These are phyloP conservation scores for Pyrrhoderma lamaoense DNA, from an alignment of 1,284 basidiomycete genomes.

Conservation along the genomic window DNA sequence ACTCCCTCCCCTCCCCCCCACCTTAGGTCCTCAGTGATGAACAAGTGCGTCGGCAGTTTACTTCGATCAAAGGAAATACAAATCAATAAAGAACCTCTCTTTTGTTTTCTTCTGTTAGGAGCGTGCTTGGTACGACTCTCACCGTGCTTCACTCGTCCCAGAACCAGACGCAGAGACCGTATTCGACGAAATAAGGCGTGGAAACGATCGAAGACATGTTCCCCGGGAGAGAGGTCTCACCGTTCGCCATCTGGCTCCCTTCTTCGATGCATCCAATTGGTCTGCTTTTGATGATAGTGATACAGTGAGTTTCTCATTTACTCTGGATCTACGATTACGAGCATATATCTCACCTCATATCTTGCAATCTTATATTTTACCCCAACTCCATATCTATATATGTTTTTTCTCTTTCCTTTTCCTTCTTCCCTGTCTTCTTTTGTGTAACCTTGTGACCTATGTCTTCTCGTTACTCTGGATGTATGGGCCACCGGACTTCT, in stretches of 20 bases:
- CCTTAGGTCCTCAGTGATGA: constrained; percentile 85
- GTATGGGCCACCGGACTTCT: too few species aligned
- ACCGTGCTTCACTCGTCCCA: constrained; percentile 78
- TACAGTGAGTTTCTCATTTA: constrained; percentile 42
- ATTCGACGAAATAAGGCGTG: constrained; percentile 78
- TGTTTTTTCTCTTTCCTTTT: too few species aligned
- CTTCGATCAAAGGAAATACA: too few species aligned
- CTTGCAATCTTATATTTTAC: too few species aligned
- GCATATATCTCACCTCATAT: too few species aligned
- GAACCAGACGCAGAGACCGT: constrained; percentile 79
- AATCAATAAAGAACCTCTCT: too few species aligned
- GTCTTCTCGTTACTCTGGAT: too few species aligned
- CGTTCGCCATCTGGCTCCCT: constrained; percentile 74
- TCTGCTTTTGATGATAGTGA: constrained; percentile 62
- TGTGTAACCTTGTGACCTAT: too few species aligned
- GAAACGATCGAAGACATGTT: constrained; percentile 29
- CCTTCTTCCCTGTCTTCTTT: too few species aligned
- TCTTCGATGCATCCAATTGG: constrained; percentile 79
- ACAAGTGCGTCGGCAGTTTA: constrained; percentile 51
- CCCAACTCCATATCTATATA: too few species aligned
- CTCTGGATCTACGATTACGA: too few species aligned
- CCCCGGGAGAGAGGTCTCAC: constrained; percentile 77
- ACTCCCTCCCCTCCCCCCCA: constrained; percentile 12
- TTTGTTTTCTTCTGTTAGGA: constrained; percentile 75
- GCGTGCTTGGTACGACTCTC: constrained; percentile 97